Base-by-base conservation (phyloP, 257 asterid genomes). In the Hygrophila difformis region DNA sequence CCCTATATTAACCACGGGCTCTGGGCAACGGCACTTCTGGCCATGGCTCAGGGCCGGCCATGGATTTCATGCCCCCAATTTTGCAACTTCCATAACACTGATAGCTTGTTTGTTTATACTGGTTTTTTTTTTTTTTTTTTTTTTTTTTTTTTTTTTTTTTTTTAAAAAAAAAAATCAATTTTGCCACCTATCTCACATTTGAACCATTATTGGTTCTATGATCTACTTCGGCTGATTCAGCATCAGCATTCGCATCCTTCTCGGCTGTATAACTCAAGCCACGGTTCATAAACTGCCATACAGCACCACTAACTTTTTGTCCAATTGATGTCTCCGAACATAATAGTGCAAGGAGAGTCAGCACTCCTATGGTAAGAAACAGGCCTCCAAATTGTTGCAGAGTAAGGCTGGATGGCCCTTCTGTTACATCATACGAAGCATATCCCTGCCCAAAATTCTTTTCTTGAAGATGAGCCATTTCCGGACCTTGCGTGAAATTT, bases 331-430 rank as follows among this genome's bases (percentile, higher is more conserved):
- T 46, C 34, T 42, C 49, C 0, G 72, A 71, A 51, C 57, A 76
- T 21, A 72, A 38, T 5, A 72, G 16, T n/a, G 77, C 74, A 7
- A 65, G 24, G 9, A 60, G 0, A 31, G 59, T 38, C 0, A 67
- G 46, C 5, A 61, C 59, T 37, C 63, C 80, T 14, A 57, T 28
- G 2, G 68, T 37, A 3, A 62, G 51, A 24, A 76, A 72, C 16
- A 76, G 72, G 8, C 80, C 84, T 31, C 68, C 80, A 39, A 76
- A 76, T 2, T 76, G 57, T 8, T 3, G 19, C 12, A 59, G 21
- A 8, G 59, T 38, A 1, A 76, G 59, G 23, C 74, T 47, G 8
- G 75, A 58, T 2, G 61, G 56, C n/a, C 48, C 58, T 29, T 70
- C 54, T 20, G 67, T 44, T 24, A 65, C 26, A n/a, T 59, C 62